Evolutionary conservation across 805 yeast genomes (phyloP), one percentile per base, ranked within the genome.

Genomic region (Blastobotrys attinorum): DNA sequence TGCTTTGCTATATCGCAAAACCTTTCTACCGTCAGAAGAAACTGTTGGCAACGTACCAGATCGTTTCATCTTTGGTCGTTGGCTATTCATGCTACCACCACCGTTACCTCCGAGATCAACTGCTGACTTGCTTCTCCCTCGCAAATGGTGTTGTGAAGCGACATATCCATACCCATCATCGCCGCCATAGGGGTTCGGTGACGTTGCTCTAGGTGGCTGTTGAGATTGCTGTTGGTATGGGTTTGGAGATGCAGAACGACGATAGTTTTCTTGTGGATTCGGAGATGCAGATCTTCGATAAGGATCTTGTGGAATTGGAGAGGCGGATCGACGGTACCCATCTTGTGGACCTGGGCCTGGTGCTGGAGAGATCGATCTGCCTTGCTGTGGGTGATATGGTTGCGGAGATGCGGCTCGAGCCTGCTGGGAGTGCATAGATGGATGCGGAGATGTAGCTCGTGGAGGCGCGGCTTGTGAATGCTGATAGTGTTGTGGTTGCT

Each of bases 11-110:
- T 78, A 76, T 37, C 68, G 62, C 3, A 78, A 47, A 1, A 79
- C 78, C 8, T 71, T 69, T 43, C 72, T 69, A 1, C 83, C 83
- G 41, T 75, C 77, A 3, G 71, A 62, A 1, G 81, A 67, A 4
- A 61, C 55, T 1, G 66, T 54, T 2, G 83, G 83, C 6, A 75
- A 57, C 13, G 40, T 33, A 35, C 25, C 32, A 10, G 40, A 27
- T 7, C 20, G 37, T 34, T 22, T n/a, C 37, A 40, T 29, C 29
- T 25, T 25, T 25, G 29, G 29, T 29, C 49, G 44, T 39, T 44
- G 23, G 34, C 45, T 31, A 37, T 35, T n/a, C 35, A 38, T 36
- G 37, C 31, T 23, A 22, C 27, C 33, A 10, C 18, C n/a, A n/a
- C n/a, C n/a, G n/a, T n/a, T n/a, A n/a, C 36, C 46, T 16, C 46